Evolutionary conservation across 192 early-diverging fungal species (phyloP), one percentile per base, ranked within the genome.

Genomic region (Coemansia sp.): DNA sequence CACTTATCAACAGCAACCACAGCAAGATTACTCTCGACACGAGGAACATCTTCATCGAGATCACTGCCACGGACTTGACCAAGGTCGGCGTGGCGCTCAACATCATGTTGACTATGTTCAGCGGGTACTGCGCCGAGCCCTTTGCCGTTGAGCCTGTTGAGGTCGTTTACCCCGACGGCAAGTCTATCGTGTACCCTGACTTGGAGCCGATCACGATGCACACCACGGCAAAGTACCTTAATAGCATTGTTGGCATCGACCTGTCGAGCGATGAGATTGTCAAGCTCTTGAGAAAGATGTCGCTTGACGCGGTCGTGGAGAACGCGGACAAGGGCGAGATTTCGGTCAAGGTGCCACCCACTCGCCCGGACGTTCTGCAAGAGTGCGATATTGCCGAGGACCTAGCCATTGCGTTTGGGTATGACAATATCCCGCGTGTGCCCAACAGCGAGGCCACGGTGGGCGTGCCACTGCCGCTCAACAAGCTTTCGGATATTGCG

Each of bases 311-410:
- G 14, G 73, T 51, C 1, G 70, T 86, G 27, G 77, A 84, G 41
- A 64, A 68, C 46, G 56, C 56, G 6, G 33, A n/a, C 14, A 59
- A 59, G 56, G 64, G 57, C 27, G 61, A 71, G n/a, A 79, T 99
- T 44, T 48, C 75, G 24, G 95, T 98, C 10, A 83, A 86, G 50
- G 84, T 97, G 17, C 96, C 96, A 34, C 87, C 89, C 8, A 98
- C 98, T 27, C 90, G 98, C 34, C 90, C 90, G 63, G 98, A 99
- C 68, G 90, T 99, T 56, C 87, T 99, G 63, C 98, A 99, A 67
- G 89, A 93, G 46, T 98, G 96, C 78, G 98, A 99, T 79, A 88
- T 99, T 39, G 95, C 96, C 88, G 98, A 98, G 85, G 96, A 98
- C 73, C 93, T 95, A 56, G 96, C 94, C 17, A 93, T 99, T 65